A percentile compares a stretch with the other conserved stretches of the same genome.
Conservation (phyloP, 805 yeast species). For the Candida orba region DNA sequence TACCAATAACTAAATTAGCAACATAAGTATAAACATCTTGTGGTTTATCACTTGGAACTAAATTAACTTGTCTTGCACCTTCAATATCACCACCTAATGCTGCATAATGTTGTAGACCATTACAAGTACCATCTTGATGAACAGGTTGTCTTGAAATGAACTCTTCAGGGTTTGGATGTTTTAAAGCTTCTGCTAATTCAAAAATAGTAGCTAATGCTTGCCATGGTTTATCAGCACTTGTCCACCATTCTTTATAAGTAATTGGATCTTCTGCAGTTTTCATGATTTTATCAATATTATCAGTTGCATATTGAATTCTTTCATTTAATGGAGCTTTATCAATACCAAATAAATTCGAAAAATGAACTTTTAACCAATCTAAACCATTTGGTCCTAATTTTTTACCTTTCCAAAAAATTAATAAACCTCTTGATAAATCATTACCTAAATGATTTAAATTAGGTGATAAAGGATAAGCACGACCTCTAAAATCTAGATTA, state of each 20-base stretch:
- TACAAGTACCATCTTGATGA: constrained; percentile 85
- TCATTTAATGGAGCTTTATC: constrained; percentile 66
- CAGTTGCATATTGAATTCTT: constrained; percentile 52
- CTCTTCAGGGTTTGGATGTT: constrained; percentile 56
- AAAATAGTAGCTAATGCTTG: constrained; percentile 66
- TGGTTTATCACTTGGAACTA: constrained; percentile 64
- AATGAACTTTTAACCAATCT: constrained; percentile 68
- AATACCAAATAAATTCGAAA: constrained; percentile 66
- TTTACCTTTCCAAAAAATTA: constrained; percentile 73
- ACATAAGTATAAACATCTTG: constrained; percentile 73
- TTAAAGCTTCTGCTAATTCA: constrained; percentile 56
- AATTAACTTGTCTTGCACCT: constrained; percentile 76
- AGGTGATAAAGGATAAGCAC: constrained; percentile 78
- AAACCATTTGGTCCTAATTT: constrained; percentile 58
- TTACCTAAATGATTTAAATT: constrained; percentile 77
- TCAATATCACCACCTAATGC: constrained; percentile 81
- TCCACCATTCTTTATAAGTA: constrained; percentile 57
- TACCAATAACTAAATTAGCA: constrained; percentile 51
- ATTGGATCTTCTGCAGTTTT: constrained; percentile 61
- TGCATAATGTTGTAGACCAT: constrained; percentile 81
- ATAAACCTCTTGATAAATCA: constrained; percentile 66
- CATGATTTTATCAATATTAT: constrained; percentile 45
- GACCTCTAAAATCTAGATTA: constrained; percentile 74
- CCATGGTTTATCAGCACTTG: constrained; percentile 75
- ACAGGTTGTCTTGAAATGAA: constrained; percentile 68